Base-by-base conservation (phyloP, 1,284 basidiomycete genomes). In the Heterobasidion parviporum region DNA sequence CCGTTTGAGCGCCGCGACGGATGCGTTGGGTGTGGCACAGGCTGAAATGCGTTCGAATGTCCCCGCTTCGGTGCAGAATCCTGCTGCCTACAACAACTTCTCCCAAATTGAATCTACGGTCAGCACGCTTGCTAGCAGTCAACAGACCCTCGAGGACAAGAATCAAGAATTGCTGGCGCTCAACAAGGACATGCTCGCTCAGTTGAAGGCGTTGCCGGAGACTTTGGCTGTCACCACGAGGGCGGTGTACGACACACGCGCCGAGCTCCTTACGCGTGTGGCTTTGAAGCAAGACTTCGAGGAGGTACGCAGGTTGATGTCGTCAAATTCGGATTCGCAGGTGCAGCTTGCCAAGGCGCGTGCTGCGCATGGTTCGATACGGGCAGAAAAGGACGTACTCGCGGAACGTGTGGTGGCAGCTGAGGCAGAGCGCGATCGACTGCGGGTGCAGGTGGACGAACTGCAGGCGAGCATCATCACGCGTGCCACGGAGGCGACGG, bases 381-480 rank as follows among this genome's bases (percentile, higher is more conserved):
- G 86, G n/a, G 87, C 87, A 18, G 89, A 92, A 73, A 90, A 90
- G 70, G 89, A 90, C 55, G 72, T 80, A 50, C 66, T 89, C 38
- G 69, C 64, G 43, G 85, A 89, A 60, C 85, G 84, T 59, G 68
- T 88, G 32, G 70, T 67, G 38, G 70, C 72, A n/a, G 72, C 74
- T 1, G 88, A 91, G 64, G 72, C 65, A 18, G 88, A 91, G 56
- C 79, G 85, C 14, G 84, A 89, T 16, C 69, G 70, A 8, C 66
- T 88, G 52, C 77, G 77, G 43, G 61, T 63, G 9, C 79, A 83
- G 60, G 65, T 83, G 9, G 81, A 83, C 54, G 80, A 81, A 52
- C 55, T 81, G 36, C 79, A 87, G 59, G 64, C 70, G 7, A 64
- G 70, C n/a, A 69, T 70, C 48, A 65, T 72, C 32, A 66, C 71